Evolutionary conservation across 1,284 basidiomycete genomes (phyloP), one percentile per base, ranked within the genome.

Genomic region (Cutaneotrichosporon sp.): DNA sequence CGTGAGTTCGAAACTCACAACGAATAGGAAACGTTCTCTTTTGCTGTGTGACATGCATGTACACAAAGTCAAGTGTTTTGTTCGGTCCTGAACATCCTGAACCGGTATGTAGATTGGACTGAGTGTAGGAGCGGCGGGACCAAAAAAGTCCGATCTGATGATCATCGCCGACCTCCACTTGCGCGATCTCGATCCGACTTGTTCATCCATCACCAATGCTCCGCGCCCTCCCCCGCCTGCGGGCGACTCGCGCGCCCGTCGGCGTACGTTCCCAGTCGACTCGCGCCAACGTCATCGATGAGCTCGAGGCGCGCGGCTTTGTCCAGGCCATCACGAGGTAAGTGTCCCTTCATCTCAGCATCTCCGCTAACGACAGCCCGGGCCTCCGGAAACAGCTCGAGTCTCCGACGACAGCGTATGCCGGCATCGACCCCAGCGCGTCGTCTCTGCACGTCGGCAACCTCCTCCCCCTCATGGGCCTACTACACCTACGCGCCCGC

Each of bases 351-450:
- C 18, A 9, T 42, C 40, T 6, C 36, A 36, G 36, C 9, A 40
- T 14, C 38, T n/a, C 7, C 18, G 18, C 61, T 55, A 9, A 52
- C 53, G 18, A 31, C 65, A 81, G 78, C 67, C 74, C 73, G 0
- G 61, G 71, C 9, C 62, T 81, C 0, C 70, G 71, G 4, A 49
- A 68, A 21, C 76, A 78, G 59, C 71, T 81, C 53, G 52, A 72
- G 14, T 46, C 64, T 0, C 79, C 78, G 2, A 78, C 80, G 5
- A 87, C 86, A 0, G 85, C 95, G 18, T 99, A 99, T 76, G 84
- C 88, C 14, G 96, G 96, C 46, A 86, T 98, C 57, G 97, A 99
- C 78, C 97, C 97, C 0, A 92, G 93, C 1, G 95, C 95, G 1
- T 83, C 82, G 36, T 89, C 91, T 0, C 83, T 99, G 21, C 96